A percentile compares a stretch with the other conserved stretches of the same genome.
These are phyloP conservation scores for Dipteronia sinensis DNA, from an alignment of 345 rosid genomes.

Conservation along the genomic window DNA sequence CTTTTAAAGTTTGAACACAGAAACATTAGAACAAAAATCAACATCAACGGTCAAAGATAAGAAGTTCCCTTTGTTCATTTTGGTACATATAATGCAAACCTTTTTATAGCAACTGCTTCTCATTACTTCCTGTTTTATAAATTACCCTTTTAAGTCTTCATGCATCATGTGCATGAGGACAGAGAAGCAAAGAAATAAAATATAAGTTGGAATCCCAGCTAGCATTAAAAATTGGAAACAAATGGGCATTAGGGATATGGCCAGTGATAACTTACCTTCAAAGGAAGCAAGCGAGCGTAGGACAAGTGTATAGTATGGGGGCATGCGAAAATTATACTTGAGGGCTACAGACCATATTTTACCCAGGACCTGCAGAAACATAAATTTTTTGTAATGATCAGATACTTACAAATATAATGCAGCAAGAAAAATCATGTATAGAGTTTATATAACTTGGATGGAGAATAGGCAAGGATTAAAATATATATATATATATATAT, in stretches of 20 bases:
- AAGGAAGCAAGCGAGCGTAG: conserved; percentile 94
- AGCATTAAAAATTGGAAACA: neutral
- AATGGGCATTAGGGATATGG: neutral
- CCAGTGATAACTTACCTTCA: conserved; percentile 59
- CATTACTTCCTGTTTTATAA: neutral
- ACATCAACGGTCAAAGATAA: neutral
- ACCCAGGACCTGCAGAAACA: conserved; percentile 67
- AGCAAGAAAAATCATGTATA: conserved; percentile 1
- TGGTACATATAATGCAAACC: neutral
- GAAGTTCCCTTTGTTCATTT: neutral
- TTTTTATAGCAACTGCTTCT: neutral
- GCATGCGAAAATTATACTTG: conserved; percentile 94
- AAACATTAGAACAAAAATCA: neutral
- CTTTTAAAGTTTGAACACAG: neutral
- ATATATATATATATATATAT: neutral
- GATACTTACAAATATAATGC: neutral
- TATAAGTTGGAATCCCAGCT: neutral
- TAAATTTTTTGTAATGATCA: neutral
- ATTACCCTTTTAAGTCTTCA: neutral
- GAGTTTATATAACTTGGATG: neutral
- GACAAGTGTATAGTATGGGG: conserved; percentile 91
- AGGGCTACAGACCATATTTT: conserved; percentile 85
- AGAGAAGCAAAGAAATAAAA: neutral
- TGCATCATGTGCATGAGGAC: neutral
- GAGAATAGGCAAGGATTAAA: neutral